Evolutionary conservation across 345 rosid species (phyloP), one percentile per base, ranked within the genome.

Genomic region (Rhodamnia rubescens): DNA sequence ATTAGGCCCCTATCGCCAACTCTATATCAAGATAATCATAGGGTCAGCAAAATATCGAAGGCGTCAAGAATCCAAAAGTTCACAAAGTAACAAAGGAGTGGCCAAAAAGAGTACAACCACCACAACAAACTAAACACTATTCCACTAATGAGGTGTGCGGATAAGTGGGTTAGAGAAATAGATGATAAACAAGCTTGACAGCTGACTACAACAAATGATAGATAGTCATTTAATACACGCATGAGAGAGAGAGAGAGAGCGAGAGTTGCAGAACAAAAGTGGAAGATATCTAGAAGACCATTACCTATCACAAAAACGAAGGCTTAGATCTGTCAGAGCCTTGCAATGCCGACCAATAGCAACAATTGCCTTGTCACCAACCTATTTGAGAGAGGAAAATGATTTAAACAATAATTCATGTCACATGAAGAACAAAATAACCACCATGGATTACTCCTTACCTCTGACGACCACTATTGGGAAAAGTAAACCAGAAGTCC

Each of bases 271-370:
- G 78, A 32, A 69, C 78, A 36, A 5, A 32, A 32, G 26, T 8
- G 47, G 47, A 69, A 69, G 47, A 69, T 69, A 69, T 69, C 78
- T 18, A 36, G 47, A 36, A 69, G 78, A 10, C 47, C 78, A 58
- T 85, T 90, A 95, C 99, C 94, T 95, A 82, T 94, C 95, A 86
- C 99, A 96, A 87, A 96, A 95, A 36, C 94, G 94, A 74, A 96
- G 92, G 91, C 96, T 95, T 85, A 96, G 98, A 86, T 95, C 98
- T 10, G 88, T 90, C 59, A 96, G 97, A 85, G 91, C 92, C 88
- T 91, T 92, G 85, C 98, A 95, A 87, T 95, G 53, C 91, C 93
- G 91, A 82, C 98, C 98, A 86, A 96, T 84, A 51, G 98, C 98
- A 53, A 93, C 59, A 69, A 96, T 91, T 85, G 95, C 99, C 89